Conservation (phyloP, 164 flowering plant species). For the Akebia trifoliata region DNA sequence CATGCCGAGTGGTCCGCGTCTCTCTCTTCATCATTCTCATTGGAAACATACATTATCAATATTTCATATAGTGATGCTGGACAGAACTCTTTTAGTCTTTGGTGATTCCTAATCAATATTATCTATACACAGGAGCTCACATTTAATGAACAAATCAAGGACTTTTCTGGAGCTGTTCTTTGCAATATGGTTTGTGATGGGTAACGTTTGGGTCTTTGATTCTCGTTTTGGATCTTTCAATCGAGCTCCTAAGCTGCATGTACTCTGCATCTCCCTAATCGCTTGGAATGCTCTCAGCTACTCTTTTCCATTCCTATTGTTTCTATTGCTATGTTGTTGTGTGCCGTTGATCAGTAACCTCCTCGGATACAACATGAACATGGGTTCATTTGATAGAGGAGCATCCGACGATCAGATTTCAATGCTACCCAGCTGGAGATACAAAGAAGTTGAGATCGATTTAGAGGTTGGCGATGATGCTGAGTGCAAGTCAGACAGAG, state of each 20-base stretch:
- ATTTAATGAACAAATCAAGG: conserved; percentile 57
- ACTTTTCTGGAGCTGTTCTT: conserved; percentile 83
- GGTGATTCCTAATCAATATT: background rate
- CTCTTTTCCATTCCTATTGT: conserved; percentile 91
- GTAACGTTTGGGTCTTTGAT: conserved; percentile 96
- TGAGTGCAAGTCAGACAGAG: conserved; percentile 21
- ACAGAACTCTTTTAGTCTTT: too few species aligned
- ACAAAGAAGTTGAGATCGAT: conserved; percentile 32
- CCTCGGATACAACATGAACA: conserved; percentile 87
- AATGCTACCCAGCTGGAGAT: conserved; percentile 62
- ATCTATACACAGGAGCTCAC: conserved; percentile 39
- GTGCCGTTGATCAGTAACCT: conserved; percentile 70
- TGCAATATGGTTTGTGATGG: conserved; percentile 99
- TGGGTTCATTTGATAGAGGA: conserved; percentile 60
- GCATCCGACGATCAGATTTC: conserved; percentile 88
- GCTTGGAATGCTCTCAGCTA: conserved; percentile 92
- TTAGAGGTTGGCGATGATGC: conserved; percentile 29
- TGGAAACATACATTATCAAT: too few species aligned
- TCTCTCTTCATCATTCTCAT: too few species aligned
- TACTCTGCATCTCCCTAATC: conserved; percentile 69
- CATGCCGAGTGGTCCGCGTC: too few species aligned
- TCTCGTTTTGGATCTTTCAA: conserved; percentile 59
- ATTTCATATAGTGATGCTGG: too few species aligned
- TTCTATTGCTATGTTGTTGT: conserved; percentile 72
- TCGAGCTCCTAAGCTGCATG: conserved; percentile 70